phyloP scores from a whole-genome alignment of 208 protist species.

The Crithidia sp. region DNA sequence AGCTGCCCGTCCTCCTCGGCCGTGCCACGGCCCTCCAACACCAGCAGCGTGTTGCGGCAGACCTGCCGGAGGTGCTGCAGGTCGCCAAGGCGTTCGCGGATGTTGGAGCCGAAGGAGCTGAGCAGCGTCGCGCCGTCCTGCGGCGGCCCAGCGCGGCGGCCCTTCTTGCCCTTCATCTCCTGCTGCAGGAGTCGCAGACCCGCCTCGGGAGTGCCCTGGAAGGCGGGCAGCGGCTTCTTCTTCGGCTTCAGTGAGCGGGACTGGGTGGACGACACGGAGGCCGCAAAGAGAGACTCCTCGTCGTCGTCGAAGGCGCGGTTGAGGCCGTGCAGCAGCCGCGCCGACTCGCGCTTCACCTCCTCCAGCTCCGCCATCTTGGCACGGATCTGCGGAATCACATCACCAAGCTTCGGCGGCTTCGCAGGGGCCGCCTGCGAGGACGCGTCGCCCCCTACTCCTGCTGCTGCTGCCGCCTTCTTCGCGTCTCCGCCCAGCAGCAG shows the following conservation, averaged over 20 bases:
- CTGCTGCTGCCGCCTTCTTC: not conserved
- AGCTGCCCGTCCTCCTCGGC: constrained; percentile 19
- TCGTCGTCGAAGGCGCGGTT: constrained; percentile 48
- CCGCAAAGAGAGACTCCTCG: constrained; percentile 12
- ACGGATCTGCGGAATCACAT: constrained; percentile 39
- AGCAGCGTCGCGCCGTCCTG: not conserved
- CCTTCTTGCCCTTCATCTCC: constrained; percentile 20
- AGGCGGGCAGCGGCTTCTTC: constrained; percentile 52
- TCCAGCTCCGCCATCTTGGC: constrained; percentile 51
- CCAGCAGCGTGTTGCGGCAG: constrained; percentile 34
- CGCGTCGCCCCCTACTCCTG: too few species aligned
- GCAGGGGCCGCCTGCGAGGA: not conserved
- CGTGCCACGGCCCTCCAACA: constrained; percentile 48
- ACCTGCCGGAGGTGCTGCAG: constrained; percentile 48
- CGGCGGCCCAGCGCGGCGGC: constrained; percentile 24
- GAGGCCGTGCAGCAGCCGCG: constrained; percentile 41
- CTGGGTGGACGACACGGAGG: constrained; percentile 24
- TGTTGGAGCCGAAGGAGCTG: constrained; percentile 13
- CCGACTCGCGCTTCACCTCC: constrained; percentile 45
- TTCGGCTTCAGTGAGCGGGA: constrained; percentile 51
- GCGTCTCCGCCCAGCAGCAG: constrained; percentile 29
- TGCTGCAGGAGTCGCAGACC: constrained; percentile 33
- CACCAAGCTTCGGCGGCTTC: constrained; percentile 26
- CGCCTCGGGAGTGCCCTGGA: constrained; percentile 22
- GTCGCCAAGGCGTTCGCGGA: constrained; percentile 41